Conservation (phyloP, 2,329 filamentous ascomycete species). For the Arthrinium phaeospermum region DNA sequence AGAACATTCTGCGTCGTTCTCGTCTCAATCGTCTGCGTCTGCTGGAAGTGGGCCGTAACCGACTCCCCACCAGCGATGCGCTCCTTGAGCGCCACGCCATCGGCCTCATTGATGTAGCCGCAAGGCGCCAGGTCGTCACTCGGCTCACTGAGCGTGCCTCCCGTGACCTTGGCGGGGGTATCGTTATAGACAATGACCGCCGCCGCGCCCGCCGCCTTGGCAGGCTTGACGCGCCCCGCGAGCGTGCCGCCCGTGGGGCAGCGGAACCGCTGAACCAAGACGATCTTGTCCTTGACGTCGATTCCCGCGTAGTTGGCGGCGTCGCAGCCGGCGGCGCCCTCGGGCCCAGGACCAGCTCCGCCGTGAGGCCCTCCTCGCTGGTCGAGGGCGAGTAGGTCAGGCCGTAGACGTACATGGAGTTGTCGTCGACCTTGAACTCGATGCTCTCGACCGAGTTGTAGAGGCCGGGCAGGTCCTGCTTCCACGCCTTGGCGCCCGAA, state of each 20-base stretch:
- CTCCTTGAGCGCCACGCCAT: constrained; percentile 47
- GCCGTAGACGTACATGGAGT: constrained; percentile 45
- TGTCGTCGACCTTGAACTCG: constrained; percentile 40
- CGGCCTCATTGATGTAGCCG: constrained; percentile 49
- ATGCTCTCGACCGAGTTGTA: constrained; percentile 49
- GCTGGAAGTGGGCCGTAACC: constrained; percentile 47
- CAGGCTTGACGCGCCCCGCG: constrained; percentile 45
- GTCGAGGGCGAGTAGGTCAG: constrained; percentile 56
- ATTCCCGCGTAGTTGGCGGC: constrained; percentile 40
- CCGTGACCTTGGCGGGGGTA: constrained; percentile 42
- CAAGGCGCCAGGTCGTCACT: constrained; percentile 42
- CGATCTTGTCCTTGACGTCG: constrained; percentile 47
- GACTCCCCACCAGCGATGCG: constrained; percentile 46
- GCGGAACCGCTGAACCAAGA: constrained; percentile 46
- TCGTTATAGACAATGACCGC: constrained; percentile 50
- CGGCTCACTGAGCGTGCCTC: constrained; percentile 44
- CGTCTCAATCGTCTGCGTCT: constrained; percentile 43
- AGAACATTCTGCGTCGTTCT: constrained; percentile 34
- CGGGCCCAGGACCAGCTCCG: constrained; percentile 45
- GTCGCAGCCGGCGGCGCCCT: constrained; percentile 46
- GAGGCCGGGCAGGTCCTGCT: constrained; percentile 54
- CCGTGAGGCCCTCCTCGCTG: constrained; percentile 47
- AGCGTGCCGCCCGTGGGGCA: constrained; percentile 49
- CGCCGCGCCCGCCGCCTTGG: constrained; percentile 41
- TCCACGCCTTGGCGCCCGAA: constrained; percentile 45